Base-by-base conservation (phyloP, 768 basidiomycete species). In the Pisolithus tinctorius region DNA sequence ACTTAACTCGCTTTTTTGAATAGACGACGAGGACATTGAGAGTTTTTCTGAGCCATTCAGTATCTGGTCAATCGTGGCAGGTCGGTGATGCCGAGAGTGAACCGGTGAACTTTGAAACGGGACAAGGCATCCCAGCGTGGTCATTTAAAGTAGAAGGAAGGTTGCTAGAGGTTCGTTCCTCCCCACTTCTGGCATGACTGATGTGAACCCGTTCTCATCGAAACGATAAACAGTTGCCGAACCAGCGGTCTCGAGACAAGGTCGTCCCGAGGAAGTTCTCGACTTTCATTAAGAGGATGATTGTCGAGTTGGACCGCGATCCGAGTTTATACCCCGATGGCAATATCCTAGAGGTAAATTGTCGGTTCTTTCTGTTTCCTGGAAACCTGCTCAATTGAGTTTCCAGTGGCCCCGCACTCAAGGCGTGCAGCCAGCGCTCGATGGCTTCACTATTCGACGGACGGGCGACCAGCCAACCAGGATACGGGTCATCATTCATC, bases 121-220 rank as follows among this genome's bases (percentile, higher is more conserved):
- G 92, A 9, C 84, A 91, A 59, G 88, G 88, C 1, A 86, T 94
- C 41, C 89, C 93, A 4, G 88, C 90, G 0, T 97, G 92, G 92
- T 76, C 81, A 36, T 74, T 97, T 52, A 87, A 81, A 64, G 77
- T 96, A 38, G 94, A 97, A 58, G 93, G 93, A 1, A 77, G 93
- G 45, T 63, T 97, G 49, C 72, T 97, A 6, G 88, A 89, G 78
- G 88, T 85, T 52, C 48, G 80, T 70, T 3, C 42, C 3, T 29
- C 14, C 42, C 6, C n/a, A 13, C 11, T 13, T 11, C 26, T 39
- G 23, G n/a, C 45, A 43, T 40, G 14, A n/a, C 25, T 39, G 26
- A 17, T 44, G 14, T 44, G 3, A n/a, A 11, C 13, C 38, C 42
- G n/a, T 13, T 20, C 20, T 23, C 6, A 29, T 5, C 38, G 13